These are phyloP conservation scores for Paraurostyla sp. DNA, from an alignment of 73 alveolate genomes.

Conservation along the genomic window DNA sequence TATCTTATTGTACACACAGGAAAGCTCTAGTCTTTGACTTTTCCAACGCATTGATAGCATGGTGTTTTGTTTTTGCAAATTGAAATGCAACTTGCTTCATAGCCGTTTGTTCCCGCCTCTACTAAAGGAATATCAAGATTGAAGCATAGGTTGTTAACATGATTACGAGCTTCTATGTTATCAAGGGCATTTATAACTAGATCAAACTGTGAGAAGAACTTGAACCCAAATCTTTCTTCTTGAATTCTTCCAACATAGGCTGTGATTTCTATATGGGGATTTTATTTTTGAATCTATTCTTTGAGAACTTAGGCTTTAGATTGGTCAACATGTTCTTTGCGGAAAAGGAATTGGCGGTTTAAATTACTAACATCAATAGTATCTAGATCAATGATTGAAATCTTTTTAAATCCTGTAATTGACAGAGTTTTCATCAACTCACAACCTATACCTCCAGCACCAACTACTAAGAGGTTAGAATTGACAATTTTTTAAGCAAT, in stretches of 20 bases:
- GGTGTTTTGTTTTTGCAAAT: slow-evolving; percentile 89
- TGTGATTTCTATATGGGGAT: slow-evolving; percentile 77
- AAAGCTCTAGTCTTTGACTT: slow-evolving; percentile 83
- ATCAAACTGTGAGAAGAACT: slow-evolving; percentile 88
- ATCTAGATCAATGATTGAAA: slow-evolving; percentile 96
- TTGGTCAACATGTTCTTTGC: slow-evolving; percentile 94
- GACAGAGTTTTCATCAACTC: slow-evolving; percentile 97
- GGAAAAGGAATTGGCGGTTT: slow-evolving; percentile 98
- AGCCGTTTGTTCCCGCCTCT: slow-evolving; percentile 97
- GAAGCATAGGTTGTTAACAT: slow-evolving; percentile 93
- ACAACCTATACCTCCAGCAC: slow-evolving; percentile 99
- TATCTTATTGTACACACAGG: slow-evolving; percentile 98
- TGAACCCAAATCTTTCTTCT: slow-evolving; percentile 81
- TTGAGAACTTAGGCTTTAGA: slow-evolving; percentile 91
- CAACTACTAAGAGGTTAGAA: slow-evolving; percentile 96
- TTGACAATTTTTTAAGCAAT: slow-evolving; percentile 63
- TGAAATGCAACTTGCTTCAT: slow-evolving; percentile 57
- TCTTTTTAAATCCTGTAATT: slow-evolving; percentile 90
- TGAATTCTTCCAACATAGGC: slow-evolving; percentile 84
- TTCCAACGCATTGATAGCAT: slow-evolving; percentile 94
- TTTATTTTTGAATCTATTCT: slow-evolving; percentile 67
- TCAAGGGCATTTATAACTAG: slow-evolving; percentile 95
- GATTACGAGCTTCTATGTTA: slow-evolving; percentile 95
- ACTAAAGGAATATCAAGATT: slow-evolving; percentile 90
- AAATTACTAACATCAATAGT: slow-evolving; percentile 98